Conservation (phyloP, 495 filamentous ascomycete species). For the Trichocladium uniseriatum region DNA sequence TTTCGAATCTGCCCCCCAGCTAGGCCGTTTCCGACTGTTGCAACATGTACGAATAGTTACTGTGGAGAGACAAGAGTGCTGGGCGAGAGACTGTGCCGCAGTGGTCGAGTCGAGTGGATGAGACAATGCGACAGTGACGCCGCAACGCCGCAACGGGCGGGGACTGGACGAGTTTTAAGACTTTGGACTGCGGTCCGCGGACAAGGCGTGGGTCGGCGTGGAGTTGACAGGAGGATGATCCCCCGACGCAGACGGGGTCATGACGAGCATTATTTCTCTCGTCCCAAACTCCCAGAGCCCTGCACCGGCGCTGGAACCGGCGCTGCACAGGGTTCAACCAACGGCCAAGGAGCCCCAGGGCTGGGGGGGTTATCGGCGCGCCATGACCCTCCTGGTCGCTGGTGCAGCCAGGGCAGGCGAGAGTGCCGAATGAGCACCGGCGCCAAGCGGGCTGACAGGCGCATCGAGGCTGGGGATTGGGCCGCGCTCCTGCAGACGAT, state of each 20-base stretch:
- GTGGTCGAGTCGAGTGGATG: background rate
- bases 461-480: slow-evolving; percentile 25
- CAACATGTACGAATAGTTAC: too few relatives aligned
- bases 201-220: background rate
- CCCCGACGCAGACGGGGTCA: too few relatives aligned
- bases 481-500: slow-evolving; percentile 10
- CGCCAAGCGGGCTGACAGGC: slow-evolving; percentile 8
- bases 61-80: background rate
- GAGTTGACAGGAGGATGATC: slow-evolving; percentile 1
- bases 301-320: too few relatives aligned
- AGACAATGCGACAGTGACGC: background rate
- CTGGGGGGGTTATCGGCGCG: too few relatives aligned
- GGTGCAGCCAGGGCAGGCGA: slow-evolving; percentile 2
- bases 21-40: slow-evolving; percentile 4
- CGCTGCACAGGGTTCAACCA: too few relatives aligned
- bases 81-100: slow-evolving; percentile 7
- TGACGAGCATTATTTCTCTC: slow-evolving; percentile 16
- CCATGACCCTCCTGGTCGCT: background rate
- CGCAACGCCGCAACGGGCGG: background rate
- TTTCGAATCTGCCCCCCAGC: slow-evolving; percentile 15
- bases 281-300: too few relatives aligned
- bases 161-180: background rate
- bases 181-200: too few relatives aligned
- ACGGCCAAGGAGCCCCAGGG: too few relatives aligned
- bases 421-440: background rate